Evolutionary conservation across 2,329 filamentous ascomycete species (phyloP).

Genomic region (Lachnellula subtilissima): DNA sequence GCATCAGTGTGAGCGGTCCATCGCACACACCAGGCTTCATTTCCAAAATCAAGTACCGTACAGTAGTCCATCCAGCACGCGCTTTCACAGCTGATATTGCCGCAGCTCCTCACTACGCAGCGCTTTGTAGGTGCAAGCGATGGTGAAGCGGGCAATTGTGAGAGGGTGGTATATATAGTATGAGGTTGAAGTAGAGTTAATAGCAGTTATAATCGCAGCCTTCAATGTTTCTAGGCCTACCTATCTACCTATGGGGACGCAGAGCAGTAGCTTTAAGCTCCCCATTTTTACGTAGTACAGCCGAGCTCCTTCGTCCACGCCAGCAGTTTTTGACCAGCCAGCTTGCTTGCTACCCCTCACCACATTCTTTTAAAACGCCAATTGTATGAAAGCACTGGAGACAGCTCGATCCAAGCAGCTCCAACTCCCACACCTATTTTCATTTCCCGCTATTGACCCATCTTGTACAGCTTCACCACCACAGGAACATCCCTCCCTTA

Average conservation of each 20-base stretch:
- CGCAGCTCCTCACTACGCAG: slow-evolving; percentile 1
- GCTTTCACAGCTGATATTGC: too few relatives aligned
- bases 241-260: too few relatives aligned
- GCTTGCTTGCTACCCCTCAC: not conserved
- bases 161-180: too few relatives aligned
- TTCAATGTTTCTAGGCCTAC: too few relatives aligned
- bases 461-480: slow-evolving; percentile 1
- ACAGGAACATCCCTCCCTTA: not conserved
- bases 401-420: slow-evolving; percentile 6
- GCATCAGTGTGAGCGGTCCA: not conserved
- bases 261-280: too few relatives aligned
- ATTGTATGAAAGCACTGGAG: not conserved
- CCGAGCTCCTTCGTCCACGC: too few relatives aligned
- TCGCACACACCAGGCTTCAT: slow-evolving; percentile 7
- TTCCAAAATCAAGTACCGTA: not conserved
- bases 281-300: too few relatives aligned
- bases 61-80: not conserved
- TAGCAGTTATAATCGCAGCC: too few relatives aligned
- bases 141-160: too few relatives aligned
- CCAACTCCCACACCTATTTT: not conserved
- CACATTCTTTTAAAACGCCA: too few relatives aligned
- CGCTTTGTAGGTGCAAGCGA: not conserved
- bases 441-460: slow-evolving; percentile 5
- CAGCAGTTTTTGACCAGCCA: not conserved
- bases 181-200: too few relatives aligned